phyloP scores from a whole-genome alignment of 2,329 filamentous ascomycete genomes.

The Ceratocystis lukuohia region DNA sequence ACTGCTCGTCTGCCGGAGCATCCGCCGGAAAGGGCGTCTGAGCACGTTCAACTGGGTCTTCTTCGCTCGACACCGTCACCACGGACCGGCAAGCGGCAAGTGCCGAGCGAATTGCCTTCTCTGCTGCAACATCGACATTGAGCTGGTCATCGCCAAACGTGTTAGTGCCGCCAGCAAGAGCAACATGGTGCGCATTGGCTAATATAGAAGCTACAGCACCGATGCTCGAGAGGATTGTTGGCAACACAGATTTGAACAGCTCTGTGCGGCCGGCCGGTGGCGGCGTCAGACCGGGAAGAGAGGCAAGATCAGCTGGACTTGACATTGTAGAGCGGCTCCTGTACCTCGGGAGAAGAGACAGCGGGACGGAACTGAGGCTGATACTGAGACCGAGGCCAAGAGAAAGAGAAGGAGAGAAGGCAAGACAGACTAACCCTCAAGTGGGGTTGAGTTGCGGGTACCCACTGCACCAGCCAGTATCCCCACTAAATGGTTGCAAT shows the following conservation, averaged over 20 bases:
- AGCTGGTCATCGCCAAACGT: slow-evolving; percentile 46
- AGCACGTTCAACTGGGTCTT: slow-evolving; percentile 41
- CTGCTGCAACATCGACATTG: slow-evolving; percentile 43
- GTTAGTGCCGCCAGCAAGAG: slow-evolving; percentile 29
- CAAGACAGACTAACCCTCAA: neutral
- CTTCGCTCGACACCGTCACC: slow-evolving; percentile 43
- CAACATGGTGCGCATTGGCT: slow-evolving; percentile 33
- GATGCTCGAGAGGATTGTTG: slow-evolving; percentile 34
- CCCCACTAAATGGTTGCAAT: neutral
- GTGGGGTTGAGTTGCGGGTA: neutral
- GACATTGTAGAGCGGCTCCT: neutral
- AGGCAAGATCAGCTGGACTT: neutral
- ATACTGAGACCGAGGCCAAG: neutral
- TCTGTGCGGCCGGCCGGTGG: slow-evolving; percentile 22
- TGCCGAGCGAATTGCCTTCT: slow-evolving; percentile 34
- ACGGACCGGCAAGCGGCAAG: slow-evolving; percentile 31
- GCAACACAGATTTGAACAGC: slow-evolving; percentile 35
- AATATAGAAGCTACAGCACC: slow-evolving; percentile 34
- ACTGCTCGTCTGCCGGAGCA: slow-evolving; percentile 29
- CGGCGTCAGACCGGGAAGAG: slow-evolving; percentile 23
- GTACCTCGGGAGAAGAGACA: neutral
- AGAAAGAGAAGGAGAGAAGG: neutral
- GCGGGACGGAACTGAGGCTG: neutral
- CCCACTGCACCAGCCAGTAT: neutral
- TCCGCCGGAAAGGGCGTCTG: slow-evolving; percentile 17